Conservation (phyloP, 306 rosid species). For the Malus sieversii region DNA sequence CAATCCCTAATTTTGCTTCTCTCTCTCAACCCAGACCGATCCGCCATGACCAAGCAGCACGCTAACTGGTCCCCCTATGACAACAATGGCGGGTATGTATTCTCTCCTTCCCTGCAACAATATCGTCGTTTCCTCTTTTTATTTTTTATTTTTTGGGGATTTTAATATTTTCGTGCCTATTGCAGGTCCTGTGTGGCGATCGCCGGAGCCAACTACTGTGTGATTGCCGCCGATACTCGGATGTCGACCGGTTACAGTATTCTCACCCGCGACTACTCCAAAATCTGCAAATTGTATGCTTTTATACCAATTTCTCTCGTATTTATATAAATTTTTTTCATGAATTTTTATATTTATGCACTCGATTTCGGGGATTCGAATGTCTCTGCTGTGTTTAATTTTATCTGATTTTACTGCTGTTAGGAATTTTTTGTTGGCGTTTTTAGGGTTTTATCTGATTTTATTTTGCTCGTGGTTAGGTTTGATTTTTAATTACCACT, state of each 20-base stretch:
- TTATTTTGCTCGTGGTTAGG: not conserved
- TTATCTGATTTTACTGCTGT: not conserved
- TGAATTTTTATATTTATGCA: not conserved
- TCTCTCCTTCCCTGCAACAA: not conserved
- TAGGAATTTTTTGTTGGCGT: not conserved
- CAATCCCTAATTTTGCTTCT: not conserved
- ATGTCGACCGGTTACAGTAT: constrained; percentile 91
- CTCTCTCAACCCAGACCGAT: not conserved
- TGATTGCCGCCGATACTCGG: constrained; percentile 88
- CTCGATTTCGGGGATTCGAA: not conserved
- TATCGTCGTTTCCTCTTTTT: not conserved
- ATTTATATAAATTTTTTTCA: no score
- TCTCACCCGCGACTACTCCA: constrained; percentile 92
- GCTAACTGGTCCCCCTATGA: constrained; percentile 96
- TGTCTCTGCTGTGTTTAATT: not conserved
- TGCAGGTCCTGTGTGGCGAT: constrained; percentile 86
- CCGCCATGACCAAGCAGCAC: constrained; percentile 68
- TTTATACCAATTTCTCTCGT: not conserved
- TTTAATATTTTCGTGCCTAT: not conserved
- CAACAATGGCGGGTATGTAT: constrained; percentile 85
- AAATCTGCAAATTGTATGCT: constrained; percentile 60
- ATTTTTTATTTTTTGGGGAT: not conserved
- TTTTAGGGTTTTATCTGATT: not conserved
- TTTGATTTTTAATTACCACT: not conserved
- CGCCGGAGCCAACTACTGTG: constrained; percentile 94